Evolutionary conservation across 2,329 filamentous ascomycete genomes (phyloP).

Genomic region (Pseudogymnoascus sp.): DNA sequence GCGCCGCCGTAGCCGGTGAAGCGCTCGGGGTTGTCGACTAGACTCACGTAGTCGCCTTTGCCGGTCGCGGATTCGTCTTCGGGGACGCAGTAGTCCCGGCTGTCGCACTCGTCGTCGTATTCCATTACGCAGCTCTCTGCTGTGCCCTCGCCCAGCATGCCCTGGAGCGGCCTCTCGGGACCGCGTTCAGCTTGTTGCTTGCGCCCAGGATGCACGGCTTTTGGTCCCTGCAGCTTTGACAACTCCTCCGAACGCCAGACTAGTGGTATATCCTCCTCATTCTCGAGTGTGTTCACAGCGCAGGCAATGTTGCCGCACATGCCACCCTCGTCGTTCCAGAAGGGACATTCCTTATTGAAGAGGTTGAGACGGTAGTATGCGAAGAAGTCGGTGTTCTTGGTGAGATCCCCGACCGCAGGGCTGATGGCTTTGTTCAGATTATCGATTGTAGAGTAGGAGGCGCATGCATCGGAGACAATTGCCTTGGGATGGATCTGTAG

Average conservation of each 20-base stretch:
- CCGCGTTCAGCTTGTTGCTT: slow-evolving; percentile 61
- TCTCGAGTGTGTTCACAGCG: slow-evolving; percentile 88
- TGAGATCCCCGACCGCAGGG: slow-evolving; percentile 72
- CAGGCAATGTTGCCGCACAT: slow-evolving; percentile 97
- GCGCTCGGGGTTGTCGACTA: slow-evolving; percentile 86
- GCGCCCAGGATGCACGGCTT: slow-evolving; percentile 78
- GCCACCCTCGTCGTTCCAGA: slow-evolving; percentile 88
- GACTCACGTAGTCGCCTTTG: slow-evolving; percentile 93
- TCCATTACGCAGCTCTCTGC: slow-evolving; percentile 96
- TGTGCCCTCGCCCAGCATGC: slow-evolving; percentile 74
- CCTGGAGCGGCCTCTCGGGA: slow-evolving; percentile 67
- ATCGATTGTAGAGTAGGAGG: slow-evolving; percentile 87
- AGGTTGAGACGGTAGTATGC: slow-evolving; percentile 94
- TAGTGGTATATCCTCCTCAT: slow-evolving; percentile 85
- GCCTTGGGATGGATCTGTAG: slow-evolving; percentile 75
- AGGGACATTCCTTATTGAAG: slow-evolving; percentile 89
- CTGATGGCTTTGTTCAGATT: slow-evolving; percentile 69
- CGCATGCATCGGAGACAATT: slow-evolving; percentile 90
- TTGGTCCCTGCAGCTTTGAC: slow-evolving; percentile 84
- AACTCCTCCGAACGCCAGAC: slow-evolving; percentile 90
- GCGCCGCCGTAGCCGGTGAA: slow-evolving; percentile 90
- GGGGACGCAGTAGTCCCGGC: slow-evolving; percentile 91
- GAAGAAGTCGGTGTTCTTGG: slow-evolving; percentile 89
- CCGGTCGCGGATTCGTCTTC: slow-evolving; percentile 81
- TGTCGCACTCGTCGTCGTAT: slow-evolving; percentile 94